phyloP scores from a whole-genome alignment of 78 protist genomes.

The Dictyostelium capitatum region DNA sequence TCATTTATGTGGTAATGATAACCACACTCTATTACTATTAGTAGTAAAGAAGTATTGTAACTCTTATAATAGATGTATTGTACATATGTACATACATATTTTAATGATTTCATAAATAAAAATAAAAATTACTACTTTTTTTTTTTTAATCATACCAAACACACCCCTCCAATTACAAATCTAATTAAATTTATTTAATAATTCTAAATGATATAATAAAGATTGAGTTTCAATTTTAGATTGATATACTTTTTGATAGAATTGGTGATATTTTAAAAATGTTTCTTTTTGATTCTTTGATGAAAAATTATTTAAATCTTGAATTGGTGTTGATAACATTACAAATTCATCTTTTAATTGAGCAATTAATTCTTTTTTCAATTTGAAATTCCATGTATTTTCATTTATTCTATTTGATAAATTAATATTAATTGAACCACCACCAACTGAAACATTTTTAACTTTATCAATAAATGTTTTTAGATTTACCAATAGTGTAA shows the following conservation, averaged over 20 bases:
- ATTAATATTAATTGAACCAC: neutral
- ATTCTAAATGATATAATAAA: neutral
- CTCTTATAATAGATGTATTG: too few relatives aligned
- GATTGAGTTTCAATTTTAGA: slow-evolving; percentile 19
- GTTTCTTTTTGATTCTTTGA: neutral
- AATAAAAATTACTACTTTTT: too few relatives aligned
- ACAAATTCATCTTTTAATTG: neutral
- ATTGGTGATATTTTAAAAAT: neutral
- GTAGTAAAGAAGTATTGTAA: too few relatives aligned
- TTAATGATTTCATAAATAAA: too few relatives aligned
- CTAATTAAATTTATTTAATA: slow-evolving; percentile 24
- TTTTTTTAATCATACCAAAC: too few relatives aligned
- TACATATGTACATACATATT: neutral
- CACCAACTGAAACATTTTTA: neutral
- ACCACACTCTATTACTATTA: neutral
- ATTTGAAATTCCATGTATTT: neutral
- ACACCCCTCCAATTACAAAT: neutral
- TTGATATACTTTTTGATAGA: slow-evolving; percentile 16
- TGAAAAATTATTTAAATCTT: neutral
- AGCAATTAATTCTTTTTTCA: neutral
- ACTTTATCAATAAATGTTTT: neutral
- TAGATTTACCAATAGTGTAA: neutral
- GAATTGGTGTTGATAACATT: neutral
- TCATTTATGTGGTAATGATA: too few relatives aligned
- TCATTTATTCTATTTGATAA: slow-evolving; percentile 1